Conservation (phyloP, 2,329 filamentous ascomycete genomes). For the Alternaria burnsii region DNA sequence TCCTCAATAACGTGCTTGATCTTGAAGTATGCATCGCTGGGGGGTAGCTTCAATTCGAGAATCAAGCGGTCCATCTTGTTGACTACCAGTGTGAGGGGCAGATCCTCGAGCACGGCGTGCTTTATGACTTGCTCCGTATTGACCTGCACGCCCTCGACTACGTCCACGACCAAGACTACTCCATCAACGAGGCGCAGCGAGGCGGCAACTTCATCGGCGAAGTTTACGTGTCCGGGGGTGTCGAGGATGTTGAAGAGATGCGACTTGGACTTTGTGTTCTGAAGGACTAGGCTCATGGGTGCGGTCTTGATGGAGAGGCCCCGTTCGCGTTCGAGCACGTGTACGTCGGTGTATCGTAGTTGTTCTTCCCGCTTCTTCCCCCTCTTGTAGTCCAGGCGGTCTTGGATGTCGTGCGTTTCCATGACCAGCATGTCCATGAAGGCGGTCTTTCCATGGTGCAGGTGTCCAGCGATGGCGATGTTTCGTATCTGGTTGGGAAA, state of each 20-base stretch:
- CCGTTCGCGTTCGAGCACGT: constrained; percentile 86
- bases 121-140: constrained; percentile 98
- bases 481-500: constrained; percentile 95
- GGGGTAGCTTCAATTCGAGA: constrained; percentile 90
- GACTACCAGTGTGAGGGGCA: constrained; percentile 88
- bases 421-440: constrained; percentile 98
- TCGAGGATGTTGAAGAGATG: constrained; percentile 95
- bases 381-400: constrained; percentile 79
- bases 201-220: constrained; percentile 94
- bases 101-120: constrained; percentile 87
- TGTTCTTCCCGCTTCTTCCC: constrained; percentile 88
- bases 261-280: constrained; percentile 89
- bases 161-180: constrained; percentile 91
- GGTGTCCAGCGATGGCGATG: constrained; percentile 86
- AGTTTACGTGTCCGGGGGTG: constrained; percentile 97
- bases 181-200: constrained; percentile 88
- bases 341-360: constrained; percentile 92
- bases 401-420: constrained; percentile 88
- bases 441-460: constrained; percentile 97
- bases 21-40: constrained; percentile 97
- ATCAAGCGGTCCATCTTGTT: constrained; percentile 99
- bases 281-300: constrained; percentile 92
- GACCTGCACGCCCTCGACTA: constrained; percentile 98
- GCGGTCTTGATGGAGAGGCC: constrained; percentile 91
- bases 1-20: constrained; percentile 98